phyloP scores from a whole-genome alignment of 2,329 filamentous ascomycete species.

The Fusarium graminum region DNA sequence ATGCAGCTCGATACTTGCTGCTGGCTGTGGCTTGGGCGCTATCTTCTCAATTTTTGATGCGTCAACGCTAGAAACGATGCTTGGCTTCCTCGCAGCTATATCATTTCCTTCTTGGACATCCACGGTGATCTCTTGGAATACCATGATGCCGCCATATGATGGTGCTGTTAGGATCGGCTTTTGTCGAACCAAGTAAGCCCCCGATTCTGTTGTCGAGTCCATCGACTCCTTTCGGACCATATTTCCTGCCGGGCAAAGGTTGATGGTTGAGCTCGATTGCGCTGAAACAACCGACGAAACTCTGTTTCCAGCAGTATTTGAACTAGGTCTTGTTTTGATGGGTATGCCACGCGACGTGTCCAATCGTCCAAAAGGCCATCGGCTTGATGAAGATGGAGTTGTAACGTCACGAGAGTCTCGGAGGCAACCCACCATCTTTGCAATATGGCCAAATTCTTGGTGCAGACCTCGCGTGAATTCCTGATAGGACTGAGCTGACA shows the following conservation, averaged over 20 bases:
- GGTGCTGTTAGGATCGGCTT: conserved; percentile 42
- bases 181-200: conserved; percentile 43
- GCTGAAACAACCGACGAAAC: conserved; percentile 37
- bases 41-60: conserved; percentile 20
- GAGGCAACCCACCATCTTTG: conserved; percentile 49
- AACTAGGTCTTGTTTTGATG: conserved; percentile 18
- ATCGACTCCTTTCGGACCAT: conserved; percentile 31
- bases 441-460: conserved; percentile 68
- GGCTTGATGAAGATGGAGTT: conserved; percentile 18
- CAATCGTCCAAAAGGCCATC: conserved; percentile 34
- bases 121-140: conserved; percentile 72
- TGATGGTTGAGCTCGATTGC: conserved; percentile 46
- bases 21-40: conserved; percentile 23
- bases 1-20: conserved; percentile 44
- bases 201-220: conserved; percentile 33
- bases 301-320: conserved; percentile 18
- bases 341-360: conserved; percentile 13
- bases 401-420: conserved; percentile 12
- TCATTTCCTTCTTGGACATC: conserved; percentile 53
- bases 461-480: conserved; percentile 72
- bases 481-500: conserved; percentile 69
- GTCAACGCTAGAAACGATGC: conserved; percentile 17
- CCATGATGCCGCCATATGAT: conserved; percentile 68
- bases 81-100: conserved; percentile 12
- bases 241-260: conserved; percentile 39